A percentile compares a stretch with the other conserved stretches of the same genome.
Conservation (phyloP, 768 basidiomycete genomes). For the Grammothele lineata region DNA sequence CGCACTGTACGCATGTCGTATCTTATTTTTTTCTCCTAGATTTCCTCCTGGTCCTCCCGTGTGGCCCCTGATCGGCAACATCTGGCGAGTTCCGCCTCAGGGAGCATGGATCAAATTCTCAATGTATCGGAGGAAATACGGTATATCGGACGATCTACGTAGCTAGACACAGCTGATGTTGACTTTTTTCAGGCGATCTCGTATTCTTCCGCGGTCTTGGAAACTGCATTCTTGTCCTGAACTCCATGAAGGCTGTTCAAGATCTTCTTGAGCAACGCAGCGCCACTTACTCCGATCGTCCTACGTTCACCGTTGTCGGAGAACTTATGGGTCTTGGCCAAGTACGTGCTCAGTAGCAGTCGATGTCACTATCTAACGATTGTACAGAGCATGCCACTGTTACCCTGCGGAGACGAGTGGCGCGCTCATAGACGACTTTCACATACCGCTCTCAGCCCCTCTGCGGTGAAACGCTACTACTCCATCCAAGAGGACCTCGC, state of each 20-base stretch:
- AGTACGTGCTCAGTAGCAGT: conserved; percentile 7
- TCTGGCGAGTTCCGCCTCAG: conserved; percentile 2
- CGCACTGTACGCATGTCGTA: no score
- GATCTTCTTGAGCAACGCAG: conserved; percentile 29
- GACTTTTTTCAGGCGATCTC: conserved; percentile 22
- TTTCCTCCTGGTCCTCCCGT: conserved; percentile 17
- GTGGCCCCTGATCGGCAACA: conserved; percentile 11
- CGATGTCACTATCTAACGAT: no score
- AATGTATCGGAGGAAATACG: conserved; percentile 8
- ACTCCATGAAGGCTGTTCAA: conserved; percentile 22
- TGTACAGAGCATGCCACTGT: conserved; percentile 22
- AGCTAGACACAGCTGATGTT: neutral
- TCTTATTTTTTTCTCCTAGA: no score
- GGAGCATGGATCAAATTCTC: conserved; percentile 7
- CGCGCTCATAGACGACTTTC: conserved; percentile 26
- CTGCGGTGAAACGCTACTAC: conserved; percentile 31
- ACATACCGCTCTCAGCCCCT: conserved; percentile 25
- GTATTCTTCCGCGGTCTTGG: conserved; percentile 27
- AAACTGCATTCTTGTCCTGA: conserved; percentile 27
- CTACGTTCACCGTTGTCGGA: conserved; percentile 32
- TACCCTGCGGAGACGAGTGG: conserved; percentile 22
- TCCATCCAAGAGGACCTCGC: conserved; percentile 26
- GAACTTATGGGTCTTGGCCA: conserved; percentile 29
- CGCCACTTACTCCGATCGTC: conserved; percentile 29
- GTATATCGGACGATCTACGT: neutral